Evolutionary conservation across 1,139 yeast species (phyloP).

Genomic region (Sugiyamaella novakii): DNA sequence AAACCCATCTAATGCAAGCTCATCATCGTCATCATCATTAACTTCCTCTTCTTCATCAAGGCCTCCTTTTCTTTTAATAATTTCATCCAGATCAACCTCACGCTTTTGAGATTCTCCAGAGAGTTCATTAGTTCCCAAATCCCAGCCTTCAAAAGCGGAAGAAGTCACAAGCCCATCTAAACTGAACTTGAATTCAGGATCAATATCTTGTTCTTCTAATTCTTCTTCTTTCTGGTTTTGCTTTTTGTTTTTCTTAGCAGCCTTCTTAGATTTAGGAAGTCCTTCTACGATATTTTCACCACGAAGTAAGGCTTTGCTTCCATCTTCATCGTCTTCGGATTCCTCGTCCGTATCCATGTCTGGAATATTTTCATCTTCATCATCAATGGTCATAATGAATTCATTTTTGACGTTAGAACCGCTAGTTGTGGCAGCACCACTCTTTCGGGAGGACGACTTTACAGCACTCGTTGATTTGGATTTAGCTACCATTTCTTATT

Average conservation of each 20-base stretch:
- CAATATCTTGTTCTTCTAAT: conserved; percentile 50
- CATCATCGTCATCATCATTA: conserved; percentile 42
- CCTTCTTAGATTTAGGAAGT: conserved; percentile 29
- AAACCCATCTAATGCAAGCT: conserved; percentile 68
- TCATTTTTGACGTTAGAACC: conserved; percentile 39
- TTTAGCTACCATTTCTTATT: conserved; percentile 3
- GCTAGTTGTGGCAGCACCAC: not conserved
- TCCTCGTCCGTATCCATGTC: conserved; percentile 58
- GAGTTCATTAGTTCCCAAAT: conserved; percentile 56
- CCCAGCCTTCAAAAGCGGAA: conserved; percentile 75
- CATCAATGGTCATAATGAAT: conserved; percentile 74
- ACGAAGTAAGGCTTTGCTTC: conserved; percentile 31
- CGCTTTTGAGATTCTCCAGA: conserved; percentile 41
- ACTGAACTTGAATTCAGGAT: conserved; percentile 71
- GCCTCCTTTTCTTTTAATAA: conserved; percentile 64
- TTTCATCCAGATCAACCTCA: conserved; percentile 85
- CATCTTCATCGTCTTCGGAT: conserved; percentile 42
- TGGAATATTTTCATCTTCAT: conserved; percentile 62
- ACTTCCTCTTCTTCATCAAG: conserved; percentile 46
- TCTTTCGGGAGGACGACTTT: not conserved
- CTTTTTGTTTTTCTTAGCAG: conserved; percentile 39
- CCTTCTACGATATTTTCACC: conserved; percentile 28
- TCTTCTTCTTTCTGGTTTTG: conserved; percentile 37
- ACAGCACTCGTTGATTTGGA: conserved; percentile 9
- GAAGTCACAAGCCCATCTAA: conserved; percentile 62